Percentiles rank a stretch among this genome's conserved stretches.
These are phyloP conservation scores for Populus hybrid DNA, from an alignment of 441 rosid species.

Conservation along the genomic window DNA sequence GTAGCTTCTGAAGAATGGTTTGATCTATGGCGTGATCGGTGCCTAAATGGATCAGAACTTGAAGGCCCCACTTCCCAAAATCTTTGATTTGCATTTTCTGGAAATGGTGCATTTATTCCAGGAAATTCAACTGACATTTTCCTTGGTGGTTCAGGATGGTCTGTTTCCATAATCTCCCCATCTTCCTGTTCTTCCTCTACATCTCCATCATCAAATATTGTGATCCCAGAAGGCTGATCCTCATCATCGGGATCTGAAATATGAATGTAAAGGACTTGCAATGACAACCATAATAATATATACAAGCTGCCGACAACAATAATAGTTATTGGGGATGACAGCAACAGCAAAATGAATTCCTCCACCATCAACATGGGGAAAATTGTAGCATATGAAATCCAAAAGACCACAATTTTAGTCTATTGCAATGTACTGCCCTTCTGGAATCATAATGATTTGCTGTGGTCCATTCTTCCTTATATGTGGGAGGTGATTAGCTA, in stretches of 20 bases:
- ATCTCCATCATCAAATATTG: conserved; percentile 69
- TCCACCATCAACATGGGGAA: not conserved
- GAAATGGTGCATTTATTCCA: conserved; percentile 87
- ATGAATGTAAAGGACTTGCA: not conserved
- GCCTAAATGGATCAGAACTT: conserved; percentile 35
- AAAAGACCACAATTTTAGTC: not conserved
- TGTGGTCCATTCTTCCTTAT: not conserved
- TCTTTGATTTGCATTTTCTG: conserved; percentile 66
- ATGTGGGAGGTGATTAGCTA: not conserved
- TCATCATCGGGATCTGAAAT: conserved; percentile 56
- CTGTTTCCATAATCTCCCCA: conserved; percentile 61
- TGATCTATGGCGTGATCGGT: conserved; percentile 30
- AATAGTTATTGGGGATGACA: not conserved
- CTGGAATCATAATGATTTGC: not conserved
- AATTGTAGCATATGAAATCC: not conserved
- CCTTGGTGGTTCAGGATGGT: conserved; percentile 36
- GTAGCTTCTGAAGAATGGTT: conserved; percentile 37
- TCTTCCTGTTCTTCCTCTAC: conserved; percentile 56
- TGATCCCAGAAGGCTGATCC: conserved; percentile 75
- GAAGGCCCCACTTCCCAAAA: conserved; percentile 58
- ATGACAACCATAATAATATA: not conserved
- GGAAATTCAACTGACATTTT: conserved; percentile 73
- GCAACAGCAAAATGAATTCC: too few relatives aligned
- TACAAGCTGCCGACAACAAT: not conserved
- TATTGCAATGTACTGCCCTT: not conserved